Evolutionary conservation across 2,329 filamentous ascomycete species (phyloP).

Genomic region (Colletotrichum agaves): DNA sequence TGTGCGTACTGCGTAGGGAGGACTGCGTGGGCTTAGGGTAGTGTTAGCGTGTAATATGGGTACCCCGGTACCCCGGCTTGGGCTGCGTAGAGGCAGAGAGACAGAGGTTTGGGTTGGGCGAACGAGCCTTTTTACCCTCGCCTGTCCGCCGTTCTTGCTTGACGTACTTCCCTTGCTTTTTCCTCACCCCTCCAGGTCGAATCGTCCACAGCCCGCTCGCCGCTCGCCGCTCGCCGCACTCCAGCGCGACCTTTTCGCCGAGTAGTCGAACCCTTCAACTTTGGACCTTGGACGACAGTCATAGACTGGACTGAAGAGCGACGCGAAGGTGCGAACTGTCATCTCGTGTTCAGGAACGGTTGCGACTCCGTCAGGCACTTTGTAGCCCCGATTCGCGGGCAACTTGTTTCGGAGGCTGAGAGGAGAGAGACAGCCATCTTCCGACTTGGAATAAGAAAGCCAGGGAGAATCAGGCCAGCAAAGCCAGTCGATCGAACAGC

Average conservation of each 20-base stretch:
- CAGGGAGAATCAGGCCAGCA: conserved; percentile 25
- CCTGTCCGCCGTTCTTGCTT: conserved; percentile 24
- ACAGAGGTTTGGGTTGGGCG: conserved; percentile 30
- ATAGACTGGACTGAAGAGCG: conserved; percentile 27
- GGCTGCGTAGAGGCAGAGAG: conserved; percentile 8
- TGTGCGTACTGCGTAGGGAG: conserved; percentile 25
- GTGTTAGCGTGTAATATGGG: conserved; percentile 17
- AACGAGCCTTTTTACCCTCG: conserved; percentile 38
- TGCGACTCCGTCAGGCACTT: conserved; percentile 18
- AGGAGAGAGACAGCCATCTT: conserved; percentile 20
- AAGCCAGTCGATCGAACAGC: conserved; percentile 5
- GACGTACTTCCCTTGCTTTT: conserved; percentile 19
- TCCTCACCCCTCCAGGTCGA: conserved; percentile 31
- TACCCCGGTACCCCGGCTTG: conserved; percentile 31
- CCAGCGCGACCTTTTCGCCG: conserved; percentile 30
- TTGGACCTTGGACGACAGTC: conserved; percentile 32
- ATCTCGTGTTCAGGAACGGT: conserved; percentile 7
- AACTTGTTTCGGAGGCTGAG: conserved; percentile 32
- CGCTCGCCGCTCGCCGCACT: conserved; percentile 25
- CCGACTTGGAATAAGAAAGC: conserved; percentile 35
- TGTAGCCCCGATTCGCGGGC: conserved; percentile 33
- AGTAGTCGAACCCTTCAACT: conserved; percentile 21
- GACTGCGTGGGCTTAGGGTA: conserved; percentile 15
- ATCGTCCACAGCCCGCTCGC: neutral
- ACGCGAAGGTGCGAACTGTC: conserved; percentile 6